phyloP scores from a whole-genome alignment of 805 yeast species.

The Metschnikowia vanudenii region DNA sequence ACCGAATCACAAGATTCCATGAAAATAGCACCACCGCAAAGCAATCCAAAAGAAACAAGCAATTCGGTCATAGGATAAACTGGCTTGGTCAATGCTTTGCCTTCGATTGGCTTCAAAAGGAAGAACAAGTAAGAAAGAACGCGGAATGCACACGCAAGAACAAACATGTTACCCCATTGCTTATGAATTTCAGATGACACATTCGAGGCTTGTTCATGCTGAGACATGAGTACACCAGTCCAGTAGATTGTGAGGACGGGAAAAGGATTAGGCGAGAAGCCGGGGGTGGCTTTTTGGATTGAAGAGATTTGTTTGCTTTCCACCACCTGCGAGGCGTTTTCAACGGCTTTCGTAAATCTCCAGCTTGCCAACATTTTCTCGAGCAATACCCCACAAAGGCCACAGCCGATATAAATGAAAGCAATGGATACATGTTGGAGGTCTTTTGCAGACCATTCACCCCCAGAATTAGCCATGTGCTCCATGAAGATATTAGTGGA shows the following conservation, averaged over 20 bases:
- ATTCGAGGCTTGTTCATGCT: constrained; percentile 81
- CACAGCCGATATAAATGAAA: constrained; percentile 87
- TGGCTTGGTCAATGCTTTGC: constrained; percentile 27
- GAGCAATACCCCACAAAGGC: constrained; percentile 82
- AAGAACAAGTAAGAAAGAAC: constrained; percentile 55
- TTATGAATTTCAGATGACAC: constrained; percentile 77
- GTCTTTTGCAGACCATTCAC: constrained; percentile 86
- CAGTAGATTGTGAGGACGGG: constrained; percentile 91
- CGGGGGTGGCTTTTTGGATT: constrained; percentile 51
- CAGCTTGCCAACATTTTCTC: constrained; percentile 66
- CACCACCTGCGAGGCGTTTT: constrained; percentile 12
- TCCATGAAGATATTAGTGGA: constrained; percentile 86
- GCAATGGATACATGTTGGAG: constrained; percentile 90
- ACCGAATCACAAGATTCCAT: constrained; percentile 91
- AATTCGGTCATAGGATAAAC: constrained; percentile 83
- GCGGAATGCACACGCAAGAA: constrained; percentile 81
- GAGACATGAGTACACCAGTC: constrained; percentile 96
- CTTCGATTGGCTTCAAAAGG: constrained; percentile 41
- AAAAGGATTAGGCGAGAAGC: constrained; percentile 90
- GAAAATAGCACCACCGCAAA: constrained; percentile 88
- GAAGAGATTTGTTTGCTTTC: constrained; percentile 11
- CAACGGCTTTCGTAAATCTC: constrained; percentile 48
- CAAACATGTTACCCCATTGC: constrained; percentile 89
- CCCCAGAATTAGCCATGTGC: constrained; percentile 67
- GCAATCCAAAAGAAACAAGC: constrained; percentile 69